Conservation (phyloP, 2,329 filamentous ascomycete species). For the Aspergillus fischeri region DNA sequence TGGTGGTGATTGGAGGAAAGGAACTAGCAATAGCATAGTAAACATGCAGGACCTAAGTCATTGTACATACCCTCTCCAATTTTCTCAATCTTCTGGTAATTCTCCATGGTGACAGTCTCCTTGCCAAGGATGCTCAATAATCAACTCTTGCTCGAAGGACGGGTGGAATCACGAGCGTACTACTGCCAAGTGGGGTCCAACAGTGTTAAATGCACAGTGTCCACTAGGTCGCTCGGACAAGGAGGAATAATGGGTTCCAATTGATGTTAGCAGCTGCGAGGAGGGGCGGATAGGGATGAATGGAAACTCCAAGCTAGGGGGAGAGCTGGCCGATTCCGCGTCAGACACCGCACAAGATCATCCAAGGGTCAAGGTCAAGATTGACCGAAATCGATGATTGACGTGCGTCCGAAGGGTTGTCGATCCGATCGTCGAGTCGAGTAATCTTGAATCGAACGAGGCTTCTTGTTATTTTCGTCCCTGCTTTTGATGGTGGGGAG, state of each 20-base stretch:
- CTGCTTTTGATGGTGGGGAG: constrained; percentile 23
- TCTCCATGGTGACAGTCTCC: constrained; percentile 63
- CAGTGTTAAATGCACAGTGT: neutral
- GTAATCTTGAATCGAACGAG: constrained; percentile 48
- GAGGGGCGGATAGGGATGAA: neutral
- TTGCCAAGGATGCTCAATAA: neutral
- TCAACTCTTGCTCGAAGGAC: neutral
- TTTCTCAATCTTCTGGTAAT: constrained; percentile 96
- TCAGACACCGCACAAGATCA: neutral
- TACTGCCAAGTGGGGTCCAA: neutral
- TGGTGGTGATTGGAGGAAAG: neutral
- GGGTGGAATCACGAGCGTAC: no score
- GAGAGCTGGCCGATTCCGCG: neutral
- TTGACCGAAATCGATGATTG: neutral
- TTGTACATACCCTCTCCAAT: constrained; percentile 76
- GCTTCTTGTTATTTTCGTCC: constrained; percentile 39
- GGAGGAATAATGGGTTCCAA: neutral
- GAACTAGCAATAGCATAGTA: neutral
- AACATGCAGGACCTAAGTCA: neutral
- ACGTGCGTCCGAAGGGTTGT: neutral
- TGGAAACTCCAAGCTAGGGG: neutral
- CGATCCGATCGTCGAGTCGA: constrained; percentile 29
- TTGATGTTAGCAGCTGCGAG: neutral
- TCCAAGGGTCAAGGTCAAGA: neutral
- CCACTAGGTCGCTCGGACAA: neutral